Evolutionary conservation across 257 asterid species (phyloP), one percentile per base, ranked within the genome.

Genomic region (Eustoma russellianum): DNA sequence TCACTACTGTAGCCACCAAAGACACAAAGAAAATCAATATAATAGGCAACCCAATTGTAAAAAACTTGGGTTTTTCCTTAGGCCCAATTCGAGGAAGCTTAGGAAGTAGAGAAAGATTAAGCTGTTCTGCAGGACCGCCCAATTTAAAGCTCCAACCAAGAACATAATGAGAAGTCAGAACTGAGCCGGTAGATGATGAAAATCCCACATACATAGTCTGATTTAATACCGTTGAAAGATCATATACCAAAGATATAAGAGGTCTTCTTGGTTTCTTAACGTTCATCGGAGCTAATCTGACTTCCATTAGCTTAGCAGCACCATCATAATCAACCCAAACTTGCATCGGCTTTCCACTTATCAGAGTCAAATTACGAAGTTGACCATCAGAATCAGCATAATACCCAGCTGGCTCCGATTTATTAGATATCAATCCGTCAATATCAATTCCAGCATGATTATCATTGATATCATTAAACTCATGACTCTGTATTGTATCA

Each of bases 371-470:
- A 19, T 52, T 28, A 0, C 17, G 16, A 51, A 24, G 3, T 5
- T 10, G 5, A 11, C 63, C 52, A 18, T 56, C 17, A 3, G 66
- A 69, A 17, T 66, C 70, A 17, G 18, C 49, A 58, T 64, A 70
- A 14, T 80, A 78, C 13, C 75, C 72, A 0, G 71, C 71, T 13
- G 66, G 50, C 17, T 33, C 13, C 41, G 64, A 34, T 3, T 0
- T 7, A 13, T 35, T 13, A 5, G 75, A 64, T 0, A 7, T 30
- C 18, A 60, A 15, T 1, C 56, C 13, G 38, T 62, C 52, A 3
- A 68, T 57, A 28, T 68, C 69, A 13, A 68, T 24, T 0, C 69
- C 74, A 13, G 57, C 62, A 24, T 68, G 74, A 51, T 68, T 69
- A 9, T 54, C 62, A 28, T 63, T 10, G 13, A 69, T 63, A 47